Evolutionary conservation across 352 stramenopile genomes (phyloP), one percentile per base, ranked within the genome.

Genomic region (Globisporangium paroecandrum): DNA sequence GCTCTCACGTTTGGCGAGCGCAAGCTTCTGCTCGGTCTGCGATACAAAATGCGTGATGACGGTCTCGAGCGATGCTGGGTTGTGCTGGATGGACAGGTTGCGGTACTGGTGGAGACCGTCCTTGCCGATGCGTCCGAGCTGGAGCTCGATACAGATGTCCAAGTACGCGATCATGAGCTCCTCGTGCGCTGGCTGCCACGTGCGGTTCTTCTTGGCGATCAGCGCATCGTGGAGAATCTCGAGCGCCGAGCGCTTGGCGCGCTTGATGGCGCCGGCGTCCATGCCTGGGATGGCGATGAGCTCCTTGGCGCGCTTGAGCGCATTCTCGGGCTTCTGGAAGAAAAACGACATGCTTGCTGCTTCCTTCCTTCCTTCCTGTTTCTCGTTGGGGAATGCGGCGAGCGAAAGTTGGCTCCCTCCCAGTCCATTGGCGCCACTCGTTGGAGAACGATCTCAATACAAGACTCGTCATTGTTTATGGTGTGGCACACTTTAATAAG

Each of bases 81-180:
- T 98, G 71, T 98, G 91, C 73, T 96, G 82, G 94, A 98, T 81
- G 65, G 89, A 79, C 56, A 99, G 74, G 82, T 99, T 98, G 46
- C 97, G 83, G 82, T 99, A 99, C 82, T 99, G 97, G 74, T 99
- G 97, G 41, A 99, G 82, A 1, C 97, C 97, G 75, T 99, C 97
- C 82, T 99, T 99, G 47, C 96, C 97, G 74, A 98, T 94, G 61
- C 91, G 85, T 3, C 85, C 89, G 56, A 94, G 82, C 80, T 98
- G 89, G 43, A 98, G 79, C 58, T 99, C 91, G 25, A 99, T 78
- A 81, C 96, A 99, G 49, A 99, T 91, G 73, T 99, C 87, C 63
- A 99, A 72, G 79, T 99, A 99, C 57, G 93, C 80, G 49, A 97
- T 79, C 91, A 99, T 99, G 58, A 99, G 97, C 70, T 97, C 88